Conservation (phyloP, 148 eudicot species). For the Rhododendron ferrugineum region DNA sequence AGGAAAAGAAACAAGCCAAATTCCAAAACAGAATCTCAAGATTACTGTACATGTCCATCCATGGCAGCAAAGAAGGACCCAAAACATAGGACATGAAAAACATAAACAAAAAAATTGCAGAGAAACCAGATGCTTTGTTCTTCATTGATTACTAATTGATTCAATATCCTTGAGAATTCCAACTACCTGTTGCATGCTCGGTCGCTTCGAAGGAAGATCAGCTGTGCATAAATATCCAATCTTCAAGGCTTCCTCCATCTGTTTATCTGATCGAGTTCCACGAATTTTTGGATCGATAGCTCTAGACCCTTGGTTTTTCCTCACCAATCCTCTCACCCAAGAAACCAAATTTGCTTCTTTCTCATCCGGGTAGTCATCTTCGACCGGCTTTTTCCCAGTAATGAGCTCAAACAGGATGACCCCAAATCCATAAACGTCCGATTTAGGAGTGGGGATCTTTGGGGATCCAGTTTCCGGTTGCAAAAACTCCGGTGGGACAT, state of each 20-base stretch:
- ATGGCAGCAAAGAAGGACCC: constrained; percentile 8
- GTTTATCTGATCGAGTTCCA: constrained; percentile 31
- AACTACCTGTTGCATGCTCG: constrained; percentile 64
- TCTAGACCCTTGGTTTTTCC: constrained; percentile 30
- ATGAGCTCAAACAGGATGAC: constrained; percentile 61
- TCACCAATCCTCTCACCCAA: constrained; percentile 57
- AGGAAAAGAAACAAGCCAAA: background rate
- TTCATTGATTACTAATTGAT: constrained; percentile 10
- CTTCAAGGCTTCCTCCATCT: constrained; percentile 50
- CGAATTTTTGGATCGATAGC: constrained; percentile 48
- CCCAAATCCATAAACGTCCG: constrained; percentile 68
- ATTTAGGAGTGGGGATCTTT: constrained; percentile 39
- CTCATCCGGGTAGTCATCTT: constrained; percentile 42
- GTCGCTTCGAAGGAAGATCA: constrained; percentile 51
- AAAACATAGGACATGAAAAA: background rate
- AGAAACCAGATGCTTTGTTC: constrained; percentile 9
- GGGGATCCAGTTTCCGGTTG: constrained; percentile 25
- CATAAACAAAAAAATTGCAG: background rate
- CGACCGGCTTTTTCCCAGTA: constrained; percentile 53
- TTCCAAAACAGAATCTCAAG: background rate
- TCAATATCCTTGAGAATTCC: constrained; percentile 63
- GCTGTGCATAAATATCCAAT: constrained; percentile 67
- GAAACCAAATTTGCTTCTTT: constrained; percentile 38
- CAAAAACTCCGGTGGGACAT: constrained; percentile 46
- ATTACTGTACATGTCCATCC: constrained; percentile 14